These are phyloP conservation scores for Dipodascus geniculatus DNA, from an alignment of 805 yeast genomes.

Conservation along the genomic window DNA sequence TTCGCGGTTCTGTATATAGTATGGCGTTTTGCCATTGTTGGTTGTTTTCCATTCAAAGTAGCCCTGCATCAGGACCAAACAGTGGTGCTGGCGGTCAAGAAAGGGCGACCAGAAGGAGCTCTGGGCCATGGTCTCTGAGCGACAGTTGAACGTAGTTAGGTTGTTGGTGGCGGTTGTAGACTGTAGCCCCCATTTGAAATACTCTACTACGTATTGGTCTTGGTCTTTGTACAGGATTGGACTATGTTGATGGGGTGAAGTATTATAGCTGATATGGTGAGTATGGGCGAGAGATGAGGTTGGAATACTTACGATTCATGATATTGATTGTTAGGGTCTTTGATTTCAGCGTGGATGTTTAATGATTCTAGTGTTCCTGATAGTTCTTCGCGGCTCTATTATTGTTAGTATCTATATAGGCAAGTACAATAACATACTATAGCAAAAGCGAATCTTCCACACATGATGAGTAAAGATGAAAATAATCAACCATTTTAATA, in stretches of 20 bases:
- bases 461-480: neutral
- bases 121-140: conserved; percentile 46
- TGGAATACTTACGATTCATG: neutral
- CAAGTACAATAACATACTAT: neutral
- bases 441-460: neutral
- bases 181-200: conserved; percentile 67
- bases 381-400: neutral
- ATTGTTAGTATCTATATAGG: neutral
- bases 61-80: conserved; percentile 71
- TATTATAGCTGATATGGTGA: neutral
- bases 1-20: conserved; percentile 47
- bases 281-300: neutral
- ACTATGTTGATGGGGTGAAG: neutral
- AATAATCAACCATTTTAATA: neutral
- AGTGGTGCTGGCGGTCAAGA: conserved; percentile 38
- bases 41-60: conserved; percentile 75
- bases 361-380: neutral
- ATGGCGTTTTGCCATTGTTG: conserved; percentile 33
- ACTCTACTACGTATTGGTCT: conserved; percentile 23
- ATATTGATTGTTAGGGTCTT: neutral
- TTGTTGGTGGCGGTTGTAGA: conserved; percentile 12
- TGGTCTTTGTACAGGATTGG: neutral
- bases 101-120: conserved; percentile 43
- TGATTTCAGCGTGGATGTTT: neutral
- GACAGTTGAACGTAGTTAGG: conserved; percentile 47